Base-by-base conservation (phyloP, 2,329 filamentous ascomycete genomes). In the Hymenoscyphus salicellus region DNA sequence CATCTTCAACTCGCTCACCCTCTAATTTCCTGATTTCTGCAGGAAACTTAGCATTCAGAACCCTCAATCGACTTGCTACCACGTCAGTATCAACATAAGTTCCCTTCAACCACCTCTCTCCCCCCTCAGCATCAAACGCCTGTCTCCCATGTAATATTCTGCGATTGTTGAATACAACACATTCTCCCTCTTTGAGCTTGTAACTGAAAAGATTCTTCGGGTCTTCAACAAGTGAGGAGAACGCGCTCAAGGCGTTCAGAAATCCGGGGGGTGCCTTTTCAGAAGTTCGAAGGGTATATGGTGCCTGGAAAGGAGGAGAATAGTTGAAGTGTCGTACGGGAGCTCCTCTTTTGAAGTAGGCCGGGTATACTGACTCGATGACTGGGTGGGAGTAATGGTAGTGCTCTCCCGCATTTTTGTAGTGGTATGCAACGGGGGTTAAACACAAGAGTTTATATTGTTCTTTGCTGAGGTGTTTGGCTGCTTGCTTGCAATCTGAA, bases 131-230 rank as follows among this genome's bases (percentile, higher is more conserved):
- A 74, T 94, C 87, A 77, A 98, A 98, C 33, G 87, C 85, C 17
- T 82, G 84, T 3, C 95, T 82, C 0, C 93, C 94, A 79, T 98
- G 95, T 74, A 96, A 77, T n/a, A 96, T 82, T 20, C 94, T 83
- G 65, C 87, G 79, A 74, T 98, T 98, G 75, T 96, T 89, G 74
- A 99, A 98, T n/a, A 99, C 83, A 14, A 93, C 93, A 74, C 92
- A 96, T 73, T 97, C 91, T 2, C 94, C 95, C 3, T 90, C 87
- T 62, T 86, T 80, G 76, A 97, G 80, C 77, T 89, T 89, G 65
- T 89, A 82, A 79, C 94, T 83, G 73, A 89, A 89, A 61, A 92
- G 77, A 65, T 85, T 85, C 3, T 79, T 74, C 0, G 82, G 78
- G 0, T 80, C 74, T 68, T 91, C 87, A 28, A 95, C 77, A 0